phyloP scores from a whole-genome alignment of 306 rosid genomes.

The Fragaria ananassa region DNA sequence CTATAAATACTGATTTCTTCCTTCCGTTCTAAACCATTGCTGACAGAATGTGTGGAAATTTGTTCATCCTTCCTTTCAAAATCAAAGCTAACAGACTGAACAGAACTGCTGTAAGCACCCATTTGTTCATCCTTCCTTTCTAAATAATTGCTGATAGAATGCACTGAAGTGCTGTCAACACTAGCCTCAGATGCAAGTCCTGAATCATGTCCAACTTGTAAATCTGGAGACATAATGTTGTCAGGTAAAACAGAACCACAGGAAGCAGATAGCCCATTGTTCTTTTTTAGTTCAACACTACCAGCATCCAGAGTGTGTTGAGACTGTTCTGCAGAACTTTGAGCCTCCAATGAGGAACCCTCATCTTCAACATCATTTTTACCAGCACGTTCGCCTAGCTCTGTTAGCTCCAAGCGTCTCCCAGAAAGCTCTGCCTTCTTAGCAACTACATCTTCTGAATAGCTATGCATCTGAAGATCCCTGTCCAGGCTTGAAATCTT shows the following conservation, averaged over 20 bases:
- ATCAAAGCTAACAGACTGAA: background rate
- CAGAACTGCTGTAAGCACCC: background rate
- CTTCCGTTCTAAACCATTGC: background rate
- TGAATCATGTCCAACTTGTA: conserved; percentile 29
- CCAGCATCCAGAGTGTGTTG: conserved; percentile 25
- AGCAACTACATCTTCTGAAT: conserved; percentile 41
- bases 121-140: conserved; percentile 3
- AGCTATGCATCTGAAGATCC: conserved; percentile 22
- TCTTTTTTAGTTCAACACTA: conserved; percentile 23
- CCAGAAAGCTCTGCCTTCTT: conserved; percentile 37
- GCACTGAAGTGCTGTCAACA: background rate
- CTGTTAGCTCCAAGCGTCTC: conserved; percentile 63
- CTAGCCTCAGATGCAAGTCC: background rate
- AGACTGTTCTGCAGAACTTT: conserved; percentile 13
- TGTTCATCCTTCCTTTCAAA: conserved; percentile 17
- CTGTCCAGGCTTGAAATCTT: conserved; percentile 35
- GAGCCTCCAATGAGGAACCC: conserved; percentile 3
- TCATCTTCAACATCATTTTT: conserved; percentile 29
- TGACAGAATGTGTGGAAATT: conserved; percentile 17
- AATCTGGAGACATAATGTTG: conserved; percentile 27
- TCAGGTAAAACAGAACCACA: conserved; percentile 30
- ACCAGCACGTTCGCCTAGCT: conserved; percentile 31
- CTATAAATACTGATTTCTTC: background rate
- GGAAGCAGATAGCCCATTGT: conserved; percentile 31
- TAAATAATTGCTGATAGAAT: background rate